phyloP scores from a whole-genome alignment of 371 early-diverging fungal genomes.

The Dinochytrium kinnereticum region DNA sequence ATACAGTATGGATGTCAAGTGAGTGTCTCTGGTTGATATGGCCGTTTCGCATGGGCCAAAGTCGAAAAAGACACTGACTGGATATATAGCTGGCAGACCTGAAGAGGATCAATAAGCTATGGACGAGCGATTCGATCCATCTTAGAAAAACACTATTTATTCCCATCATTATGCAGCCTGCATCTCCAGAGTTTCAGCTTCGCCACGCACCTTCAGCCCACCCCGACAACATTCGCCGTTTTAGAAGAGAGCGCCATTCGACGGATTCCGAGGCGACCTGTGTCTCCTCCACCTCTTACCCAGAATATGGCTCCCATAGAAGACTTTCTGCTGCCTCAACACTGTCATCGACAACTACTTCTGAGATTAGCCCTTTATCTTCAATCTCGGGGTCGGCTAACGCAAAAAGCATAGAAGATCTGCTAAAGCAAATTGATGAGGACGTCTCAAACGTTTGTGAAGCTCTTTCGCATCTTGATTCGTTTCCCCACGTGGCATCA shows the following conservation, averaged over 20 bases:
- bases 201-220: slow-evolving; percentile 16
- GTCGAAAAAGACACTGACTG: background rate
- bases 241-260: background rate
- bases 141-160: slow-evolving; percentile 8
- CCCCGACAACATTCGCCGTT: slow-evolving; percentile 5
- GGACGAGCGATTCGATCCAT: slow-evolving; percentile 12
- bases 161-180: background rate
- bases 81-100: background rate
- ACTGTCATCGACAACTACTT: background rate
- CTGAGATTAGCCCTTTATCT: background rate
- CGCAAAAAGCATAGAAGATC: slow-evolving; percentile 16
- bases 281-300: background rate
- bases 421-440: slow-evolving; percentile 12
- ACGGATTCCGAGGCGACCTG: background rate
- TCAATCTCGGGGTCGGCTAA: slow-evolving; percentile 5
- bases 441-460: slow-evolving; percentile 18
- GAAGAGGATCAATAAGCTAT: slow-evolving; percentile 15
- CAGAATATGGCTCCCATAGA: background rate
- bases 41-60: background rate
- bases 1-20: slow-evolving; percentile 13
- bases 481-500: background rate
- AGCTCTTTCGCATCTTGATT: background rate
- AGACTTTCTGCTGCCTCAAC: background rate
- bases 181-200: background rate
- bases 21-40: background rate